A percentile compares a stretch with the other conserved stretches of the same genome.
Conservation (phyloP, 1,284 basidiomycete species). For the Ganoderma lingzhi region DNA sequence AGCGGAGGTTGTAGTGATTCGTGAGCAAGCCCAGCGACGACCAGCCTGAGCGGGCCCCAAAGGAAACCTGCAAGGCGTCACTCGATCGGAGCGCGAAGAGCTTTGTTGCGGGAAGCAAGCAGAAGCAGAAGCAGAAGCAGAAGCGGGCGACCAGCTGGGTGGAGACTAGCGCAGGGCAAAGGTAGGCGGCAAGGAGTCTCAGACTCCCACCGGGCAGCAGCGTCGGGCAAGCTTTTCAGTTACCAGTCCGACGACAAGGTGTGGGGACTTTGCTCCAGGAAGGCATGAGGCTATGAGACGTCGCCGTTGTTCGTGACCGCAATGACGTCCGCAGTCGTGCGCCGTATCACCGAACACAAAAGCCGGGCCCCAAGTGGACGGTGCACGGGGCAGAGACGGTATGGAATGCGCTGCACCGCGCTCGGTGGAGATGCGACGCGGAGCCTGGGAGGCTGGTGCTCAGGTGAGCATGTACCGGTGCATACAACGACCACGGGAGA, state of each 20-base stretch:
- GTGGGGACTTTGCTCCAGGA: constrained; percentile 21
- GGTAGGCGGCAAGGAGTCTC: no score
- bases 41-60: not conserved
- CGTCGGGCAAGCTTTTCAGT: not conserved
- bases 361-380: not conserved
- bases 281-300: constrained; percentile 33
- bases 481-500: constrained; percentile 24
- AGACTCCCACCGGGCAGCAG: not conserved
- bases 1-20: not conserved
- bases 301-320: constrained; percentile 14
- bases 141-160: constrained; percentile 9
- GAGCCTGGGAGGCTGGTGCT: constrained; percentile 11
- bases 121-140: constrained; percentile 4
- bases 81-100: constrained; percentile 2
- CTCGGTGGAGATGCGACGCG: constrained; percentile 15
- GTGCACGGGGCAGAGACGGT: not conserved
- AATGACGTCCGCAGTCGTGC: constrained; percentile 8
- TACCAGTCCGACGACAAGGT: not conserved
- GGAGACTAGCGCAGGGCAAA: not conserved
- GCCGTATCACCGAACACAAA: constrained; percentile 5
- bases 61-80: not conserved
- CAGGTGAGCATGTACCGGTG: constrained; percentile 21
- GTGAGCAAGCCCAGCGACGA: no score
- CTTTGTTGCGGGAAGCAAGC: not conserved
- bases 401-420: not conserved